These are phyloP conservation scores for apple (Malus domestica) DNA, from an alignment of 306 rosid genomes.

Conservation along the genomic window DNA sequence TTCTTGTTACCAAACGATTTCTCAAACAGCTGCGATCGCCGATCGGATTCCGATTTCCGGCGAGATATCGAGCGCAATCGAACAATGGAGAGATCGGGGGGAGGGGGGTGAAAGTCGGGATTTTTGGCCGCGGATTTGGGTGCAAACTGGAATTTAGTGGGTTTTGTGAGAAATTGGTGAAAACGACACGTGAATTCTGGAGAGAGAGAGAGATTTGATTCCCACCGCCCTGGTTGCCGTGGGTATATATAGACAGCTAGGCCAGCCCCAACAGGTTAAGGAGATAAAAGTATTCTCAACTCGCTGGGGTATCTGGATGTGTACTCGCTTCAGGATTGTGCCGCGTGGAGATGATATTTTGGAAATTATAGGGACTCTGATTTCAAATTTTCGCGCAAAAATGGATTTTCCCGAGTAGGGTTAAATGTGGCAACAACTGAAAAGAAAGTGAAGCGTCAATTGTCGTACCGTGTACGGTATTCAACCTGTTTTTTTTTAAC, in stretches of 20 bases:
- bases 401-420: neutral
- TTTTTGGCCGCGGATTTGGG: neutral
- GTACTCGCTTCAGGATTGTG: neutral
- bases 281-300: neutral
- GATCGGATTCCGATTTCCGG: neutral
- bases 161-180: neutral
- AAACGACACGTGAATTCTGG: neutral
- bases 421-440: too few species aligned
- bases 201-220: neutral
- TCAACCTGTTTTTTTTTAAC: too few species aligned
- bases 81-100: neutral
- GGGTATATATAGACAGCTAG: neutral
- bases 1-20: constrained; percentile 13
- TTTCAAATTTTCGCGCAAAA: neutral
- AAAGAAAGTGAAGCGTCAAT: too few species aligned
- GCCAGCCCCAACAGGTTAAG: neutral
- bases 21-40: neutral
- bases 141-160: neutral
- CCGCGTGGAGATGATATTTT: neutral
- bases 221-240: neutral
- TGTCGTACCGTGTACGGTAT: neutral
- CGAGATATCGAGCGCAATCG: neutral
- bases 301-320: neutral
- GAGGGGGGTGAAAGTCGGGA: neutral
- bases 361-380: neutral